Conservation (phyloP, 164 flowering plant genomes). For the Magnolia sinica region DNA sequence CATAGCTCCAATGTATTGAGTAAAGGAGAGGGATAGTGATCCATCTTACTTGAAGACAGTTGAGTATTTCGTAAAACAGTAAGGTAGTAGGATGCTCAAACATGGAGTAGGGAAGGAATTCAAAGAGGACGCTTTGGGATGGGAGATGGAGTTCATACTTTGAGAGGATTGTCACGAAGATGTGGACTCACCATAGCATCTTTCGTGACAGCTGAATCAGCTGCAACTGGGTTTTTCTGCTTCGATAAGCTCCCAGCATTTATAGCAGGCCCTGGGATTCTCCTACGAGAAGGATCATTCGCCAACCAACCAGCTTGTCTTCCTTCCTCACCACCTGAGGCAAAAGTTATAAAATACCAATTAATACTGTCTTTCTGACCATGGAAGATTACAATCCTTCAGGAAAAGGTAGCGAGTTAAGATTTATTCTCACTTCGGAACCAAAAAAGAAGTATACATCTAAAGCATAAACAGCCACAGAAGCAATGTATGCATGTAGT, state of each 20-base stretch:
- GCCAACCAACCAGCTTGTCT: slow-evolving; percentile 47
- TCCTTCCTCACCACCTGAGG: slow-evolving; percentile 59
- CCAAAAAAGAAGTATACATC: neutral
- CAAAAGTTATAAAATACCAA: neutral
- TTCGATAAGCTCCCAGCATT: slow-evolving; percentile 55
- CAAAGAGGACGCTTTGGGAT: neutral
- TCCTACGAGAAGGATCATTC: slow-evolving; percentile 58
- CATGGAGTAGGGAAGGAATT: neutral
- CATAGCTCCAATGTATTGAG: neutral
- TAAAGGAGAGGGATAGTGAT: neutral
- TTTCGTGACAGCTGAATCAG: slow-evolving; percentile 47
- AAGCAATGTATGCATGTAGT: neutral
- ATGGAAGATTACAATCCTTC: neutral
- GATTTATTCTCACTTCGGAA: neutral
- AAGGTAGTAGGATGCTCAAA: neutral
- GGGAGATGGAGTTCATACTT: neutral
- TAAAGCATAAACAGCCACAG: neutral
- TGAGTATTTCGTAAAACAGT: too few relatives aligned
- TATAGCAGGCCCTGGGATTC: slow-evolving; percentile 49
- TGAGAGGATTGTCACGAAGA: neutral
- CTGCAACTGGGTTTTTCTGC: slow-evolving; percentile 64
- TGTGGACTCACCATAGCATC: slow-evolving; percentile 49
- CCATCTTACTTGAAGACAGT: neutral
- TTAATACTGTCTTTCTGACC: neutral
- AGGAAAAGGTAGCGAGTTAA: neutral